These are phyloP conservation scores for Rubia peregrina DNA, from an alignment of 305 asterid species.

Conservation along the genomic window DNA sequence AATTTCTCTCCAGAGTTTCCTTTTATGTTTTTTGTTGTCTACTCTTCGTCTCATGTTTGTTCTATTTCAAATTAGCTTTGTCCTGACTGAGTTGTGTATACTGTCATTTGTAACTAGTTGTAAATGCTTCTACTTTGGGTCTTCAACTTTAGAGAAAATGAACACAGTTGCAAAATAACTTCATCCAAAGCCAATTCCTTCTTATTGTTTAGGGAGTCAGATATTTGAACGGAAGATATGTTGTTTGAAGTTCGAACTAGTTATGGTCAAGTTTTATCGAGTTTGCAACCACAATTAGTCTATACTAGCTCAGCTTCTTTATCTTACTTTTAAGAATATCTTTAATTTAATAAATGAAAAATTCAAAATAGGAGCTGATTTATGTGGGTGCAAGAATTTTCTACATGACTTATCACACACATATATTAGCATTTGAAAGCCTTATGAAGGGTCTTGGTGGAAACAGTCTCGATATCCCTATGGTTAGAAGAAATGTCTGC, in stretches of 20 bases:
- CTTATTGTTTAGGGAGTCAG: too few relatives aligned
- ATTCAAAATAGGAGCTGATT: too few relatives aligned
- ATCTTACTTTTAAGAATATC: too few relatives aligned
- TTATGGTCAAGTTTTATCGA: not conserved
- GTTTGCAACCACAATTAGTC: not conserved
- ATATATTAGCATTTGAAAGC: not conserved
- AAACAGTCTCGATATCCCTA: not conserved
- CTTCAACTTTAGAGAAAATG: not conserved
- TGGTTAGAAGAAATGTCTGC: not conserved
- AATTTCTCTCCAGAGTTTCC: not conserved
- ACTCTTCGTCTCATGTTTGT: not conserved
- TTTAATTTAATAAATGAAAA: too few relatives aligned
- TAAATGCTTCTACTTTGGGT: not conserved
- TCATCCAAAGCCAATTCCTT: not conserved
- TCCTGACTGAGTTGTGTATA: not conserved
- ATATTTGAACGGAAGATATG: not conserved
- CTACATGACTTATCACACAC: not conserved
- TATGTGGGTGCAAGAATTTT: not conserved
- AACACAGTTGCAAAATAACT: conserved; percentile 4
- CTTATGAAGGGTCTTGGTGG: not conserved
- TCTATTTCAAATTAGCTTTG: not conserved
- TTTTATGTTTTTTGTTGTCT: not conserved
- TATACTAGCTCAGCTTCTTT: too few relatives aligned
- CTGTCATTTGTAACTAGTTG: not conserved
- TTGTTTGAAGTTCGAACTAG: not conserved